Evolutionary conservation across 306 rosid species (phyloP), one percentile per base, ranked within the genome.

Genomic region (Vachellia pachyceras): DNA sequence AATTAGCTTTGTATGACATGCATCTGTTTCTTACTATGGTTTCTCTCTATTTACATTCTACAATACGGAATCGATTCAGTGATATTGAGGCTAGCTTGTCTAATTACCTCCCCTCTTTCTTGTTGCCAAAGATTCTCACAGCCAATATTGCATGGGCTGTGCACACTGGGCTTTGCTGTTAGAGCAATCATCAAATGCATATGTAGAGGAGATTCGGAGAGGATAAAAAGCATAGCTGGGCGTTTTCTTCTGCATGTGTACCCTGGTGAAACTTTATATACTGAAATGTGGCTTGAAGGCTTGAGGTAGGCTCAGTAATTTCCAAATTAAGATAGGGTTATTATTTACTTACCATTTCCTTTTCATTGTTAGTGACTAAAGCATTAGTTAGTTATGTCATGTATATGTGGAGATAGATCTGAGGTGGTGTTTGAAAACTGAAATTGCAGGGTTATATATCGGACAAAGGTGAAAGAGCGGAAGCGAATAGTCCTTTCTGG

Each of bases 251-350:
- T 90, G 18, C 98, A 91, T 41, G 97, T 93, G 61, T 95, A 93
- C 90, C 99, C 98, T 6, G 97, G 98, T 14, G 98, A 95, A 82
- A 89, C 94, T 77, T 86, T 93, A 79, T 82, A 87, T 22, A 95
- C 99, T 57, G 98, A 91, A 82, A 95, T 95, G 99, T 95, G 99
- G 99, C 94, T 95, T 58, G 82, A 88, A 75, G 96, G 90, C 54
- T 74, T 25, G 40, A 90, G 99, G 98, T 95, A 90, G 20, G 68
- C 11, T 74, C 75, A 76, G 64, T 40, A 42, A 22, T 42, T 40
- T 46, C 40, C 64, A 47, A 66, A 67, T 78, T 76, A 15, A 45
- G 64, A 10, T 18, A 58, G 17, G 81, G 61, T 17, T 50, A 45
- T 66, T 64, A 33, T 52, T 33, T 61, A 75, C 76, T n/a, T 39